phyloP scores from a whole-genome alignment of 78 protist genomes.

The Polysphondylium violaceum region DNA sequence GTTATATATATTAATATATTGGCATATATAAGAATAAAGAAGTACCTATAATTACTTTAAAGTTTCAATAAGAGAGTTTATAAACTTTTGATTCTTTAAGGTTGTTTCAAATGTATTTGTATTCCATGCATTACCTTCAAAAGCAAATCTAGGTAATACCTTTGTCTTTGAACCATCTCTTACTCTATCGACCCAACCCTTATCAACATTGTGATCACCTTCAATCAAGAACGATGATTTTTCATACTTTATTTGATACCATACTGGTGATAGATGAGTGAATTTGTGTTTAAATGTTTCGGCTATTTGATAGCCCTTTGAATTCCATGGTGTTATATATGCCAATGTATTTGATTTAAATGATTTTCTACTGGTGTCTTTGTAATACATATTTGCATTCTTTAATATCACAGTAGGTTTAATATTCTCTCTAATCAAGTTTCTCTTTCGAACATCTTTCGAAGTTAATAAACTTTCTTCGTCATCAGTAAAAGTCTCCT shows the following conservation, averaged over 20 bases:
- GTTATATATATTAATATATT: background rate
- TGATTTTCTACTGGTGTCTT: background rate
- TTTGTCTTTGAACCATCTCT: slow-evolving; percentile 6
- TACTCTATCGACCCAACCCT: slow-evolving; percentile 23
- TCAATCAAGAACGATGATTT: background rate
- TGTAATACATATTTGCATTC: background rate
- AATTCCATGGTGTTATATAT: slow-evolving; percentile 67
- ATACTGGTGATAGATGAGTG: slow-evolving; percentile 59
- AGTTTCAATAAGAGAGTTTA: background rate
- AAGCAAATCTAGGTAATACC: slow-evolving; percentile 25
- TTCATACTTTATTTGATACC: slow-evolving; percentile 31
- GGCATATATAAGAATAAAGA: background rate
- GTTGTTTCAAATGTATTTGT: background rate
- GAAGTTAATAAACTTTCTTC: background rate
- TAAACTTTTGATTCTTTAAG: background rate
- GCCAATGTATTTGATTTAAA: slow-evolving; percentile 21
- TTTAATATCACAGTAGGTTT: background rate
- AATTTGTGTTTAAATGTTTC: slow-evolving; percentile 20
- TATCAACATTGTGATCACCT: slow-evolving; percentile 43
- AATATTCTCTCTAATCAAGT: slow-evolving; percentile 48
- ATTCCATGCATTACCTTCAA: slow-evolving; percentile 30
- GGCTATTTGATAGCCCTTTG: slow-evolving; percentile 28
- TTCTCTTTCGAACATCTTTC: slow-evolving; percentile 37
- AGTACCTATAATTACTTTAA: slow-evolving; percentile 10
- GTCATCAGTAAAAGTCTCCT: background rate